Conservation (phyloP, 345 rosid genomes). For the Nephelium lappaceum region DNA sequence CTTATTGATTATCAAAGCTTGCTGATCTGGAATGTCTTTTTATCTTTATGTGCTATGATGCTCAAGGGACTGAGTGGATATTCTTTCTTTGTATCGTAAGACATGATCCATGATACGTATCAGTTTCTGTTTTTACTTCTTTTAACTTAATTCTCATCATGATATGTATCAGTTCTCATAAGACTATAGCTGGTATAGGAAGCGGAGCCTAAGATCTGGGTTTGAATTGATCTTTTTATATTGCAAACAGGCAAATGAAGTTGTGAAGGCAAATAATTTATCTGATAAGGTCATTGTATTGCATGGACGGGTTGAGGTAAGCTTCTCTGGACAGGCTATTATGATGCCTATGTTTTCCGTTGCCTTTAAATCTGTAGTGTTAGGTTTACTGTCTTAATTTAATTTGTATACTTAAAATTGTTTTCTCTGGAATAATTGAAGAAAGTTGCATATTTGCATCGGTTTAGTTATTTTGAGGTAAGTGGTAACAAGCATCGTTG, state of each 20-base stretch:
- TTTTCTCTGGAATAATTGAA: background rate
- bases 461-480: background rate
- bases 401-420: background rate
- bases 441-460: background rate
- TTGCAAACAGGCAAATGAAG: conserved; percentile 81
- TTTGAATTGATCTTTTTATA: conserved; percentile 23
- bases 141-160: background rate
- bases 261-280: conserved; percentile 90
- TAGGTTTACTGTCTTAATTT: background rate
- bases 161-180: background rate
- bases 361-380: background rate
- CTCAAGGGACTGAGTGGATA: background rate
- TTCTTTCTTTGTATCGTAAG: background rate
- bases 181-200: background rate
- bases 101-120: background rate
- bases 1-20: background rate
- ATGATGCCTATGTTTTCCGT: conserved; percentile 6
- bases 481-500: background rate
- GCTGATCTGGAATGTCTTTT: background rate
- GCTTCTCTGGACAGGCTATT: conserved; percentile 20
- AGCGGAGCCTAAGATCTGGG: background rate
- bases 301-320: conserved; percentile 97
- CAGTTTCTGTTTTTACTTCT: background rate
- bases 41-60: background rate
- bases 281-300: conserved; percentile 79